phyloP scores from a whole-genome alignment of 352 stramenopile species.

The Nothophytophthora sp. region DNA sequence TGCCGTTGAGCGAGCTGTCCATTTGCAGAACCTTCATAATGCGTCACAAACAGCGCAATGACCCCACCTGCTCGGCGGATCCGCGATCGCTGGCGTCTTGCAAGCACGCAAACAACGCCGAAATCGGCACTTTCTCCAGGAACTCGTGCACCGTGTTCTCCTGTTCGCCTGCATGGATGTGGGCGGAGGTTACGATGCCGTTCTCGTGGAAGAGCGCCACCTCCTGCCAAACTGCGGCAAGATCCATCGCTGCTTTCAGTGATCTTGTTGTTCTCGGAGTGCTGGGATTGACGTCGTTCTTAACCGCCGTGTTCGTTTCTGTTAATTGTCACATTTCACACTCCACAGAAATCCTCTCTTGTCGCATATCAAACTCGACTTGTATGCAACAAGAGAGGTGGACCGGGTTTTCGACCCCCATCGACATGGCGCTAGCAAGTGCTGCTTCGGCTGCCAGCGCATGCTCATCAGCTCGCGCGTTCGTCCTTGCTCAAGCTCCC shows the following conservation, averaged over 20 bases:
- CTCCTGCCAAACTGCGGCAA: conserved; percentile 47
- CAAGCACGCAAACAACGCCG: conserved; percentile 69
- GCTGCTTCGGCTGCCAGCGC: too few species aligned
- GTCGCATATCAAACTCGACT: too few species aligned
- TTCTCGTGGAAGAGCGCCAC: conserved; percentile 69
- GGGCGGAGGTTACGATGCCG: conserved; percentile 48
- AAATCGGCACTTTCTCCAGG: conserved; percentile 61
- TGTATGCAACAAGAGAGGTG: too few species aligned
- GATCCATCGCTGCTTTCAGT: conserved; percentile 38
- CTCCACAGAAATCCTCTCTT: too few species aligned
- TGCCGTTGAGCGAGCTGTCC: too few species aligned
- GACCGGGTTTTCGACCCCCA: too few species aligned
- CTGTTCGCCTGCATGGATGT: conserved; percentile 36
- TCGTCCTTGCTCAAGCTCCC: background rate
- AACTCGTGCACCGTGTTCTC: conserved; percentile 66
- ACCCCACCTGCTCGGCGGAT: conserved; percentile 57
- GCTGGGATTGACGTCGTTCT: too few species aligned
- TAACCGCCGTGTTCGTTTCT: too few species aligned
- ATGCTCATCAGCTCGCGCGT: too few species aligned
- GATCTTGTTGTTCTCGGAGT: too few species aligned
- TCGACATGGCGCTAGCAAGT: too few species aligned
- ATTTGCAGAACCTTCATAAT: background rate
- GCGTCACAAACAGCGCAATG: background rate
- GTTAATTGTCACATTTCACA: too few species aligned
- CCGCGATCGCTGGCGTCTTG: conserved; percentile 73